These are phyloP conservation scores for Calocybe cyanea DNA, from an alignment of 768 basidiomycete species.

Conservation along the genomic window DNA sequence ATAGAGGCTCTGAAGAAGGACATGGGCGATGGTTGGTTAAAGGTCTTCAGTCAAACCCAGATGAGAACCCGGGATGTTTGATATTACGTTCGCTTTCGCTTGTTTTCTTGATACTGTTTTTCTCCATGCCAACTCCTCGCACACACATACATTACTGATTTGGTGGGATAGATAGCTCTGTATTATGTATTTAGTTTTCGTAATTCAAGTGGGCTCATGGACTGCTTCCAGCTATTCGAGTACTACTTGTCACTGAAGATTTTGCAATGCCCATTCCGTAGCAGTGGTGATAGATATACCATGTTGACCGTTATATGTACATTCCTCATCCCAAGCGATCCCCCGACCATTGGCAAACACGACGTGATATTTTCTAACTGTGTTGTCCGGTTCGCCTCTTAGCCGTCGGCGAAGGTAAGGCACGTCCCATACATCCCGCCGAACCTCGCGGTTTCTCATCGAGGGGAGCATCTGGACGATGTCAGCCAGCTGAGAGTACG, in stretches of 20 bases:
- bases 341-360: slow-evolving; percentile 22
- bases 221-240: no score
- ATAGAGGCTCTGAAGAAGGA: slow-evolving; percentile 83
- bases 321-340: slow-evolving; percentile 17
- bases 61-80: slow-evolving; percentile 14
- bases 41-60: slow-evolving; percentile 71
- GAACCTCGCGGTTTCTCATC: slow-evolving; percentile 5
- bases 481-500: slow-evolving; percentile 22
- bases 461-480: slow-evolving; percentile 13
- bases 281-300: slow-evolving; percentile 10
- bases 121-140: background rate
- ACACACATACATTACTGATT: background rate
- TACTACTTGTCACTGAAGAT: background rate
- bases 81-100: no score
- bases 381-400: slow-evolving; percentile 17
- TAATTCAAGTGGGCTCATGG: no score
- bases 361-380: slow-evolving; percentile 20
- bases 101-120: no score
- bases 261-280: slow-evolving; percentile 7
- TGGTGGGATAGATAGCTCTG: background rate
- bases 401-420: slow-evolving; percentile 14
- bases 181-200: background rate
- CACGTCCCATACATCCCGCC: slow-evolving; percentile 16
- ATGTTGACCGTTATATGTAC: slow-evolving; percentile 16
- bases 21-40: slow-evolving; percentile 88